Evolutionary conservation across 2,329 filamentous ascomycete genomes (phyloP), one percentile per base, ranked within the genome.

Genomic region (Pseudocercospora vitis): DNA sequence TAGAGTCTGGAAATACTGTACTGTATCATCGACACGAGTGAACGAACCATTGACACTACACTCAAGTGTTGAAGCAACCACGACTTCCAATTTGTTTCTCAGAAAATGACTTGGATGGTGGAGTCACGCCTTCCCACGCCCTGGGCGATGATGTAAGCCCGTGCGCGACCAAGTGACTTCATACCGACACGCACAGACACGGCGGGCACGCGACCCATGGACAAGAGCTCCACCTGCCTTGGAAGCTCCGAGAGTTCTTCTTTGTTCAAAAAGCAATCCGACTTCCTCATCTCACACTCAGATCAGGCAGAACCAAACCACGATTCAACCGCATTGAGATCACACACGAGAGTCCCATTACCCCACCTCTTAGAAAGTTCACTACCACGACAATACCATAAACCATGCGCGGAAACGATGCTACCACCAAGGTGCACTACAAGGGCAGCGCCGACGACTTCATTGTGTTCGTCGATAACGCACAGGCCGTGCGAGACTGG

Each of bases 341-440:
- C 47, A 16, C 14, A 29, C n/a, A 44, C 31, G 26, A 29, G 33
- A 9, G 6, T 29, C 12, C 14, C 31, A 18, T 24, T 52, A n/a
- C 42, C n/a, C 50, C 21, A 16, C 32, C n/a, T 45, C 28, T 12
- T 7, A 28, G 8, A 28, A 40, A 49, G 28, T 21, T 16, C 21
- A 31, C 40, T n/a, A 48, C 54, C 21, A 35, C 35, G 21, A 40
- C 16, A 9, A 32, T 21, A 55, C 44, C n/a, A 24, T 50, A 42
- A 31, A 50, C 53, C 50, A 44, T 67, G 65, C 86, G 86, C 71
- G 87, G 86, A 76, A 87, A 89, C 76, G 80, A 81, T 61, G 71
- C 73, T 57, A 81, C 86, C 73, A 80, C 79, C 76, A 95, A 94
- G 78, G 81, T 95, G 75, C 87, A 92, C 82, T 91, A 83, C 85